Percentiles rank a stretch among this genome's conserved stretches.
Evolutionary conservation across 441 rosid genomes (phyloP).

Genomic region (Daphne laureola): DNA sequence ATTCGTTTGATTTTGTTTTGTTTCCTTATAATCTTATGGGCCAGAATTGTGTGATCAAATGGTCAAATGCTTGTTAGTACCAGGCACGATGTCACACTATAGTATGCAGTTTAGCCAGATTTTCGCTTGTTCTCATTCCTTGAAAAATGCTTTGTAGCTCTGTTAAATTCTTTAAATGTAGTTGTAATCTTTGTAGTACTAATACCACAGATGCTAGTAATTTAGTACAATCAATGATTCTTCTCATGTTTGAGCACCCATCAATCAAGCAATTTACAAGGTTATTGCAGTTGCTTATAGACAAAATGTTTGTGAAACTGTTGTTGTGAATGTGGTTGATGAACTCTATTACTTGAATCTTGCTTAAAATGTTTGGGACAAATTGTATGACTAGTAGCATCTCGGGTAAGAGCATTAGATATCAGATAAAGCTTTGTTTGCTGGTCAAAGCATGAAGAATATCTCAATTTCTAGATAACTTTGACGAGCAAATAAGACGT

Average conservation of each 20-base stretch:
- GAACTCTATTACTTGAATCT: conserved; percentile 27
- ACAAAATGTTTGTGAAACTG: conserved; percentile 19
- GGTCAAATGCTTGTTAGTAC: conserved; percentile 19
- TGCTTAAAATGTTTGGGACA: conserved; percentile 13
- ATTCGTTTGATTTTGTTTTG: no score
- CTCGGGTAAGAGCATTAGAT: conserved; percentile 13
- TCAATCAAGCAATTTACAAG: conserved; percentile 18
- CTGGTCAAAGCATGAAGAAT: conserved; percentile 10
- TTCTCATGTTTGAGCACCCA: conserved; percentile 19
- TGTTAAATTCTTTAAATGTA: conserved; percentile 16
- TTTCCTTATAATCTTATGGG: no score
- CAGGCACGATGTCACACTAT: conserved; percentile 18
- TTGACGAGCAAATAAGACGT: conserved; percentile 15
- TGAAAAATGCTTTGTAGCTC: conserved; percentile 19
- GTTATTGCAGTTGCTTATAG: conserved; percentile 10
- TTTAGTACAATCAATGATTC: conserved; percentile 14
- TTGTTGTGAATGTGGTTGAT: conserved; percentile 16
- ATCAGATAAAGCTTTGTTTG: conserved; percentile 18
- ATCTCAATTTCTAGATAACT: conserved; percentile 13
- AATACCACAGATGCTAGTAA: neutral
- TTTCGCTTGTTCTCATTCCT: conserved; percentile 12
- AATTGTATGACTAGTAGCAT: conserved; percentile 1
- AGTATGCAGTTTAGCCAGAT: conserved; percentile 19
- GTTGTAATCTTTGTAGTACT: conserved; percentile 16
- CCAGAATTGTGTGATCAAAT: conserved; percentile 13